Base-by-base conservation (phyloP, 169 alveolate species). In the Babesia divergens region DNA sequence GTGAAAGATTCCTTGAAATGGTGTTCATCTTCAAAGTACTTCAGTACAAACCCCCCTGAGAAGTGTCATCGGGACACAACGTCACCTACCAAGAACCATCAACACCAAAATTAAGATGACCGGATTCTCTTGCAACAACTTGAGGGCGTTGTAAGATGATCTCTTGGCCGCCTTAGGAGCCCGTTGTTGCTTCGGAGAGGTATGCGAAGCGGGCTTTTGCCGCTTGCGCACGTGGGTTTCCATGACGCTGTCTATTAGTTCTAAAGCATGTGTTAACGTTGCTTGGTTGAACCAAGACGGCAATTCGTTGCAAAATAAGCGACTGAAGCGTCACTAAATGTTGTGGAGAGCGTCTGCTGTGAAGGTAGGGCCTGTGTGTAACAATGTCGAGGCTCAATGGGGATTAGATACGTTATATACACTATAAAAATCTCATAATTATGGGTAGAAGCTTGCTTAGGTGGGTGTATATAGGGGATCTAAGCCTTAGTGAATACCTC, bases 1-100 rank as follows among this genome's bases (percentile, higher is more conserved):
- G 56, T 58, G 62, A 68, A 79, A 46, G 35, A 56, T 9, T 69
- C 37, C 54, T 46, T 38, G n/a, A 52, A 60, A 56, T 52, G 60
- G 71, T 79, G 55, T 43, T 26, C 46, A 26, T 79, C 83, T 51
- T 70, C 87, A 38, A 52, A 68, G 46, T 79, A 79, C 64, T 79
- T 79, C 38, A 79, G 29, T 1, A 79, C 67, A 0, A 79, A 11
- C 6, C 67, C 68, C 52, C 46, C 87, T 79, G 74, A 20, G 35
- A 18, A 7, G 16, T 5, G 4, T 62, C 59, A 0, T 47, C 6
- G 11, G 20, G 9, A 2, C 7, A 9, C 26, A 7, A 14, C 11
- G 31, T 3, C 28, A 62, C 72, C 24, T 62, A 62, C 72, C 3
- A 18, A 46, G 2, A 0, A 62, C 37, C 28, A 42, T 16, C 22